Evolutionary conservation across 1,284 basidiomycete species (phyloP).

Genomic region (Sporisorium sorghi): DNA sequence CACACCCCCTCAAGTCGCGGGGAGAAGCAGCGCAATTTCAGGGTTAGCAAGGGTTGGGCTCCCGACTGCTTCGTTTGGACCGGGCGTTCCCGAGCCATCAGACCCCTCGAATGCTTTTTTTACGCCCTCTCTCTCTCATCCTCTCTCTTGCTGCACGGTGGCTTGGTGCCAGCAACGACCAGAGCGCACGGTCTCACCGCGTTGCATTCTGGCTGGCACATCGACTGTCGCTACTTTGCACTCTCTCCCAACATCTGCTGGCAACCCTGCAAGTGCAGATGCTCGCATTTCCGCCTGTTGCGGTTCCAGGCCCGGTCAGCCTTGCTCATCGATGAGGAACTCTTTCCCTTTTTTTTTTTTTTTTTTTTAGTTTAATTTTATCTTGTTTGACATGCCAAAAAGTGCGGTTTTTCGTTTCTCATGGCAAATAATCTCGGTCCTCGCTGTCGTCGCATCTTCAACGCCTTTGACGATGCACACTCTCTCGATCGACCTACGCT

Average conservation of each 20-base stretch:
- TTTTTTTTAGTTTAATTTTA: background rate
- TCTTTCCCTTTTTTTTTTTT: background rate
- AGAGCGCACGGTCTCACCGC: background rate
- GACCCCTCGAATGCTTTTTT: background rate
- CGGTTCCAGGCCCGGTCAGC: background rate
- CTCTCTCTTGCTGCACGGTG: background rate
- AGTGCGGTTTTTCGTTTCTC: slow-evolving; percentile 4
- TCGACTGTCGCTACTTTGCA: background rate
- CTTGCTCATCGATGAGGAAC: background rate
- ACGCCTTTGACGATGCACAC: slow-evolving; percentile 4
- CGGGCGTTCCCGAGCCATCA: background rate
- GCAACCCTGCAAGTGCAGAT: background rate
- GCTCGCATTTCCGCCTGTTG: background rate
- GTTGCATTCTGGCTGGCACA: background rate
- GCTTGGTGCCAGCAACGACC: background rate
- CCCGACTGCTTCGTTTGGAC: no score
- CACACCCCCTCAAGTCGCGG: background rate
- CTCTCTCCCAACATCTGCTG: no score
- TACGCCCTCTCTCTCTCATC: background rate
- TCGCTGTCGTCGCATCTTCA: background rate
- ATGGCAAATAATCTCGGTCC: background rate
- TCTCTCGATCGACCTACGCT: background rate
- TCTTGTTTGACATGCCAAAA: slow-evolving; percentile 6
- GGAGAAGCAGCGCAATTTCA: background rate
- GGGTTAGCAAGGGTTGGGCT: no score